A percentile compares a stretch with the other conserved stretches of the same genome.
Evolutionary conservation across 225 moss, liverwort and hornwort genomes (phyloP).

Genomic region (Straminergon stramineum): DNA sequence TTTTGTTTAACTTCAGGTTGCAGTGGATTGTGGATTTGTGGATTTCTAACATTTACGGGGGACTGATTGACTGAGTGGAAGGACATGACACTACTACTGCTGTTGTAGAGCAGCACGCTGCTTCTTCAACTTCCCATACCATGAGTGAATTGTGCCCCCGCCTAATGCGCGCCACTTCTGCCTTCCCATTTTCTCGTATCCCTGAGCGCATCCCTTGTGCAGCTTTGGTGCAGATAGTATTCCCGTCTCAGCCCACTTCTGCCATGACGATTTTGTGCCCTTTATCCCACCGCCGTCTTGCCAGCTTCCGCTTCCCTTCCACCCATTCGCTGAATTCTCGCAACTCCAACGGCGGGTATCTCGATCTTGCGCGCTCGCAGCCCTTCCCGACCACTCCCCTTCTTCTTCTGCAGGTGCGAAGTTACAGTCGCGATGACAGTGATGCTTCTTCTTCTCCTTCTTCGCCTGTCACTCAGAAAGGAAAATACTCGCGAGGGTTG

Average conservation of each 20-base stretch:
- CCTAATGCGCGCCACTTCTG: neutral
- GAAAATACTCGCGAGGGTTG: conserved; percentile 13
- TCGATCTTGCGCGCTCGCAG: neutral
- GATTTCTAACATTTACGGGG: no score
- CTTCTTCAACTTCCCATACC: neutral
- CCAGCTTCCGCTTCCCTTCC: neutral
- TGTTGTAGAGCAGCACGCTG: neutral
- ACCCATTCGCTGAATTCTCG: neutral
- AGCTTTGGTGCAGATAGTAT: neutral
- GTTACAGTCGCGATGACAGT: neutral
- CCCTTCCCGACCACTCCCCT: neutral
- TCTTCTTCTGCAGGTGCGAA: neutral
- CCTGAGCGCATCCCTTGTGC: neutral
- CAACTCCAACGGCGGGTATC: neutral
- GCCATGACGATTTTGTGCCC: neutral
- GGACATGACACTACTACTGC: neutral
- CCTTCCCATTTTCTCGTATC: neutral
- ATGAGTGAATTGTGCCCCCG: conserved; percentile 2
- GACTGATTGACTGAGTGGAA: neutral
- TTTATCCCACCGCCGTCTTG: neutral
- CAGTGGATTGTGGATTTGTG: neutral
- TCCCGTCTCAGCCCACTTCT: neutral
- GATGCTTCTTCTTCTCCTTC: neutral
- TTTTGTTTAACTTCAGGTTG: no score
- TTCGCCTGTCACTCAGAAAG: conserved; percentile 6